Evolutionary conservation across 352 stramenopile genomes (phyloP), one percentile per base, ranked within the genome.

Genomic region (Elongisporangium anandrum): DNA sequence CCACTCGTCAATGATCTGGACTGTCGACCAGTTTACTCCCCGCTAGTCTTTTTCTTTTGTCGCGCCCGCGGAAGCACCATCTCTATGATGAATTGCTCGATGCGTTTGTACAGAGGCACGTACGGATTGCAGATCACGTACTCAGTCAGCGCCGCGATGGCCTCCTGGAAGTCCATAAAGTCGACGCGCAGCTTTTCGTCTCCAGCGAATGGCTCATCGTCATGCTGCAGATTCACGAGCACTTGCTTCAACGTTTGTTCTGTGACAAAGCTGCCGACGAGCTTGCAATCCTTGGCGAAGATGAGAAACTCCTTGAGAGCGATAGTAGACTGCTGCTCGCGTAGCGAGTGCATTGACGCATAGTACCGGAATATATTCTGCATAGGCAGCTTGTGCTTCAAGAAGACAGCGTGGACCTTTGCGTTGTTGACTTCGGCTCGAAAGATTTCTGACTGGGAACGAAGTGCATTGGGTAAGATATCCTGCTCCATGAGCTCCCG

Each of bases 351-450:
- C 81, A 94, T 90, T 17, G 77, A 87, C 24, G 82, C 71, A 60
- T 92, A 94, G 62, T 94, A 94, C 8, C 80, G 78, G 52, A 94
- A 94, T 24, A 91, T 65, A n/a, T 73, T 68, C 59, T 92, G 85
- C 19, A 94, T 75, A 17, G 66, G 57, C 16, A 60, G 64, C 54
- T 94, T 94, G 72, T 90, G 75, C 26, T 80, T 74, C 47, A 90
- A 77, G 60, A 89, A 92, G 4, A 94, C 79, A 7, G 80, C 80
- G 2, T 77, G 79, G 22, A 94, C 72, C 48, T 91, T 88, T 15
- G 77, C 70, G 20, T 78, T 73, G 22, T 76, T 76, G n/a, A 90
- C 76, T 53, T 87, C 75, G 29, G 77, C 79, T 50, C 84, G 81
- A 58, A 94, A 94, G 22, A 90, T 75, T 51, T 92, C 81, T 9